phyloP scores from a whole-genome alignment of 768 basidiomycete species.

The Russula foetens region DNA sequence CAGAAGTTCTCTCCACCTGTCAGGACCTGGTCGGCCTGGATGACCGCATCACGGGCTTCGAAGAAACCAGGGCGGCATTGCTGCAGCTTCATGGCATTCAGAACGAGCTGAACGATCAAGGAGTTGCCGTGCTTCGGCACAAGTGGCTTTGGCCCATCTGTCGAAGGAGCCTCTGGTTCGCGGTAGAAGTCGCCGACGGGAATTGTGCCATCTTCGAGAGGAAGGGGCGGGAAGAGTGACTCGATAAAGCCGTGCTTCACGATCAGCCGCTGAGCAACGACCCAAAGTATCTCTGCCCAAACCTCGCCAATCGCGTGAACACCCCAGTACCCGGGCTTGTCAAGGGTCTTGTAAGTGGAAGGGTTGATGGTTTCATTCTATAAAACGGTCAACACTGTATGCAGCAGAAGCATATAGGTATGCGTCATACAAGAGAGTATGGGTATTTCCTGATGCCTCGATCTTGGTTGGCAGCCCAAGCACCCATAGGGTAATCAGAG shows the following conservation, averaged over 20 bases:
- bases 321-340: slow-evolving; percentile 91
- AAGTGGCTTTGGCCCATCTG: slow-evolving; percentile 44
- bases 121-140: slow-evolving; percentile 93
- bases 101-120: slow-evolving; percentile 69
- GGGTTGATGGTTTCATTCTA: slow-evolving; percentile 70
- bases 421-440: slow-evolving; percentile 54
- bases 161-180: slow-evolving; percentile 27
- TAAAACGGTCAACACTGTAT: background rate
- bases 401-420: background rate
- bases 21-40: slow-evolving; percentile 82
- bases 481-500: slow-evolving; percentile 83
- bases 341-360: slow-evolving; percentile 88
- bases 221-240: slow-evolving; percentile 72
- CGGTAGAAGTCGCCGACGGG: slow-evolving; percentile 74
- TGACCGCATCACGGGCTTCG: slow-evolving; percentile 82
- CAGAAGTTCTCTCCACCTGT: slow-evolving; percentile 94
- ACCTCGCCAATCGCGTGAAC: slow-evolving; percentile 92
- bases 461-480: slow-evolving; percentile 81
- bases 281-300: slow-evolving; percentile 89
- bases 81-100: slow-evolving; percentile 94
- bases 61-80: slow-evolving; percentile 88
- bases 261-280: slow-evolving; percentile 66
- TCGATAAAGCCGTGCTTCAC: slow-evolving; percentile 74
- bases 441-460: slow-evolving; percentile 80
- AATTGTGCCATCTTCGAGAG: slow-evolving; percentile 52